Base-by-base conservation (phyloP, 495 filamentous ascomycete species). In the Aspergillus saccharolyticus region DNA sequence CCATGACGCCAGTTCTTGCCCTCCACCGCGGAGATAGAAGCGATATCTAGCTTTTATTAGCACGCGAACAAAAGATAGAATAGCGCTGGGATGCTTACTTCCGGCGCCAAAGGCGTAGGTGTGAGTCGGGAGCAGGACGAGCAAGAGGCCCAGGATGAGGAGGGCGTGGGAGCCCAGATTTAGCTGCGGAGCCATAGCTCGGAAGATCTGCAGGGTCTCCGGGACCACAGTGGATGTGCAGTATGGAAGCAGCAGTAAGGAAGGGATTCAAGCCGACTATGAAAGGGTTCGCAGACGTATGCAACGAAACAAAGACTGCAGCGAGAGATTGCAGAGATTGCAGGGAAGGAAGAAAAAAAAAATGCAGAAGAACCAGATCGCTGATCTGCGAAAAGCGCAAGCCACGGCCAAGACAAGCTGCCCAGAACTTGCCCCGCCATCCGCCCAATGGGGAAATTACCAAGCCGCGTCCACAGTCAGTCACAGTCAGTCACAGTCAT, bases 1-100 rank as follows among this genome's bases (percentile, higher is more conserved):
- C 94, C 94, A 87, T 97, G 94, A 57, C 94, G 87, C 87, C 90
- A 98, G 67, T 98, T 98, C 63, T 88, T 82, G 20, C 94, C 94
- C 73, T 98, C 94, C 61, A 98, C 85, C 66, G 89, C 85, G 1
- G 93, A 90, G 63, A 98, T 94, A 0, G 87, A 91, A 16, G 94
- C 93, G 59, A 97, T 96, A 66, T 97, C 75, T 77, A 44, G 12
- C 46, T 3, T 15, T 25, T 43, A 47, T 68, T 20, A 68, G 58
- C 39, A 10, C 39, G 18, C 1, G 39, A 17, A 1, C 1, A 39
- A 14, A 33, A 9, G 30, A 4, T 3, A 19, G 20, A 2, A 8
- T 4, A 39, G 20, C n/a, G 45, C 15, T 39, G 45, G 17, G 22
- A 17, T 24, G 66, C 64, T 60, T 78, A 72, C 78, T 97, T 24